phyloP scores from a whole-genome alignment of 2,329 filamentous ascomycete genomes.

The Verticillium dahliae region DNA sequence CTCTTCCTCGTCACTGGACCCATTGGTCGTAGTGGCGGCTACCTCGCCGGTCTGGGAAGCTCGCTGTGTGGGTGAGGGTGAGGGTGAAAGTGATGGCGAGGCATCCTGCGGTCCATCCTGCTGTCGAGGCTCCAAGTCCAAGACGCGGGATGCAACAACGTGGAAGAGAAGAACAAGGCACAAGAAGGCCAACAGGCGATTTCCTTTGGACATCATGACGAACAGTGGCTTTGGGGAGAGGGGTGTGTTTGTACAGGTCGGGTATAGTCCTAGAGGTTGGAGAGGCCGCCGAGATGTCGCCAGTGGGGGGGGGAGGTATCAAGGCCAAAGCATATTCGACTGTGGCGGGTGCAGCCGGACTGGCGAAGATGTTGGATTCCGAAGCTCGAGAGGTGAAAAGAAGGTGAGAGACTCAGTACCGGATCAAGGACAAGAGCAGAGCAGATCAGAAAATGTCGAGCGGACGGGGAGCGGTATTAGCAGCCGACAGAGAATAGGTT shows the following conservation, averaged over 20 bases:
- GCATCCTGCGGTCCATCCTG: slow-evolving; percentile 14
- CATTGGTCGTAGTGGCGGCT: background rate
- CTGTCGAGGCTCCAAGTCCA: slow-evolving; percentile 25
- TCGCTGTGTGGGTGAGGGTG: slow-evolving; percentile 2
- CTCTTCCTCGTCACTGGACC: background rate
- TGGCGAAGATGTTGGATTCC: background rate
- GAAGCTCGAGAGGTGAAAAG: background rate
- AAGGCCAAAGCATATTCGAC: background rate
- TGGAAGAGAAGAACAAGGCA: slow-evolving; percentile 31
- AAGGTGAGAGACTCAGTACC: background rate
- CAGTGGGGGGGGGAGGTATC: background rate
- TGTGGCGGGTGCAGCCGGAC: background rate
- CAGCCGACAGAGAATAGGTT: background rate
- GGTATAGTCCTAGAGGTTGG: background rate
- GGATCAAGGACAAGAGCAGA: background rate
- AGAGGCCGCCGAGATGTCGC: background rate
- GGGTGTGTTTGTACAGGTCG: background rate
- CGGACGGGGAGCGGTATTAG: background rate
- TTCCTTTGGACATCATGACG: slow-evolving; percentile 26
- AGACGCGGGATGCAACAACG: slow-evolving; percentile 24
- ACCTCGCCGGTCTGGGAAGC: background rate
- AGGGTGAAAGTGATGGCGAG: slow-evolving; percentile 13
- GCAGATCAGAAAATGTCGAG: background rate
- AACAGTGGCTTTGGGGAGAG: background rate
- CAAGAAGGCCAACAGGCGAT: slow-evolving; percentile 29